A percentile compares a stretch with the other conserved stretches of the same genome.
These are phyloP conservation scores for Beauveria sp. DNA, from an alignment of 2,329 filamentous ascomycete genomes.

Conservation along the genomic window DNA sequence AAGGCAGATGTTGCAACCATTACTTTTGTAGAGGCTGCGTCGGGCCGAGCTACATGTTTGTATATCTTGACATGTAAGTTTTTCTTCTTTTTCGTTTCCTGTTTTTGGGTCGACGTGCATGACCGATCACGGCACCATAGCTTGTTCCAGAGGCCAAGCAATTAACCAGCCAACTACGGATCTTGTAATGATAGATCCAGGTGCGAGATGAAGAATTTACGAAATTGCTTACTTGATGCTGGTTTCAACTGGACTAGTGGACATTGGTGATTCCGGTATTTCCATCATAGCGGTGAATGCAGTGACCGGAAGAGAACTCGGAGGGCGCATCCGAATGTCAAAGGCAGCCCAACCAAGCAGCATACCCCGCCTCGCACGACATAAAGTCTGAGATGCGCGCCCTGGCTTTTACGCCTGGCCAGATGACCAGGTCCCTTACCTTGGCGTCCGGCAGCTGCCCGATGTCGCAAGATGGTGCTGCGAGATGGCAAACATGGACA, in stretches of 20 bases:
- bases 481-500: background rate
- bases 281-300: too few species aligned
- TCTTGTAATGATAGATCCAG: too few species aligned
- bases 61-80: background rate
- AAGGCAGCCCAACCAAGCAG: background rate
- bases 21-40: background rate
- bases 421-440: background rate
- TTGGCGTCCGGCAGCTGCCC: background rate
- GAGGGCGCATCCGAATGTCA: constrained; percentile 1
- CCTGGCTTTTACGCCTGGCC: background rate
- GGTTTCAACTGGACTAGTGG: too few species aligned
- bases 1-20: background rate
- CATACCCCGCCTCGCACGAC: background rate
- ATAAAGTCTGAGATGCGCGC: background rate
- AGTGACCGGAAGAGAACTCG: background rate
- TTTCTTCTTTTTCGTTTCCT: background rate
- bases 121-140: too few species aligned
- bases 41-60: too few species aligned
- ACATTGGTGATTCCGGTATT: too few species aligned
- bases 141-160: too few species aligned
- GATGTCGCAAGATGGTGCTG: constrained; percentile 5
- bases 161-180: too few species aligned
- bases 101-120: too few species aligned
- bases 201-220: too few species aligned
- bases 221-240: too few species aligned